Evolutionary conservation across 257 asterid species (phyloP).

Genomic region (Ilex asprella): DNA sequence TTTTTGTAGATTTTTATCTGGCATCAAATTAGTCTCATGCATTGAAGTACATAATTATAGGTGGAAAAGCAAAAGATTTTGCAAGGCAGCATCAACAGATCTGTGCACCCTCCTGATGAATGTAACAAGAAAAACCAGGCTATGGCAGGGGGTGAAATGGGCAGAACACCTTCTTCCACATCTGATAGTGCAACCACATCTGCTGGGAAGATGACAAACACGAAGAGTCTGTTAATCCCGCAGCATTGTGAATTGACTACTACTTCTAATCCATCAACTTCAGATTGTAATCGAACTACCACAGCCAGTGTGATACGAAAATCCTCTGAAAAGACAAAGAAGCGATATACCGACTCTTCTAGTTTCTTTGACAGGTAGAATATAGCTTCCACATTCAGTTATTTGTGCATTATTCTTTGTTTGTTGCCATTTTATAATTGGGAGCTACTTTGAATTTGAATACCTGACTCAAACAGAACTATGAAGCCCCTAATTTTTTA

Average conservation of each 20-base stretch:
- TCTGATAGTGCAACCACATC: conserved; percentile 23
- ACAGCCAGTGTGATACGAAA: conserved; percentile 27
- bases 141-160: conserved; percentile 25
- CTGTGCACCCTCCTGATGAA: conserved; percentile 19
- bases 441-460: neutral
- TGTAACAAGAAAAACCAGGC: conserved; percentile 28
- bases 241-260: conserved; percentile 21
- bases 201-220: conserved; percentile 26
- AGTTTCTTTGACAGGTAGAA: conserved; percentile 72
- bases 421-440: conserved; percentile 1
- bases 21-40: neutral
- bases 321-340: conserved; percentile 44
- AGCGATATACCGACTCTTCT: conserved; percentile 32
- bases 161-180: conserved; percentile 30
- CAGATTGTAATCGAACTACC: conserved; percentile 21
- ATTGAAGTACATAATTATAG: conserved; percentile 27
- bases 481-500: neutral
- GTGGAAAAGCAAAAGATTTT: conserved; percentile 84
- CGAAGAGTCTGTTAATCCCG: conserved; percentile 22
- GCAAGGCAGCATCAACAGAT: conserved; percentile 44
- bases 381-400: conserved; percentile 8
- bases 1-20: neutral
- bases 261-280: conserved; percentile 23
- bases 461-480: neutral
- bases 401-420: conserved; percentile 7